phyloP scores from a whole-genome alignment of 140 eudicot species.

The Stevia rebaudiana region DNA sequence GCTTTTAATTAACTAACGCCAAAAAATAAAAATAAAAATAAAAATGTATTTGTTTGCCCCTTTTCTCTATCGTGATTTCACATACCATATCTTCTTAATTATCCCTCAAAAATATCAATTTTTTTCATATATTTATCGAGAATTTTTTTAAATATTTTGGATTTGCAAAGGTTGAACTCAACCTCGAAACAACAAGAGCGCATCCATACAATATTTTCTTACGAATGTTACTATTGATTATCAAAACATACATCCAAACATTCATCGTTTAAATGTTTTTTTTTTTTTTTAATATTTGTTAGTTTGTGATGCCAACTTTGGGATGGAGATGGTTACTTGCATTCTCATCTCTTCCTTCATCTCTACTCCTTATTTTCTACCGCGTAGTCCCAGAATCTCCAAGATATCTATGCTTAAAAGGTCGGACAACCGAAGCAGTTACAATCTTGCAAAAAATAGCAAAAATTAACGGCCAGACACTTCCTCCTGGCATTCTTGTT shows the following conservation, averaged over 20 bases:
- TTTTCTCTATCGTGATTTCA: no score
- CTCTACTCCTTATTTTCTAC: slow-evolving; percentile 50
- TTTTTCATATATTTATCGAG: not conserved
- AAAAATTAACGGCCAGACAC: slow-evolving; percentile 40
- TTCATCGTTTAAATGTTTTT: not conserved
- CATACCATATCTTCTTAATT: not conserved
- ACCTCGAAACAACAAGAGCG: not conserved
- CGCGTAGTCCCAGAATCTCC: slow-evolving; percentile 64
- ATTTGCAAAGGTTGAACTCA: no score
- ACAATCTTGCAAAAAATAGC: slow-evolving; percentile 53
- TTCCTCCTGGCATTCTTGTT: slow-evolving; percentile 55
- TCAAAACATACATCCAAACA: not conserved
- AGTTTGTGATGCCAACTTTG: slow-evolving; percentile 76
- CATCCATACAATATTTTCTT: not conserved
- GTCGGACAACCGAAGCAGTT: slow-evolving; percentile 53
- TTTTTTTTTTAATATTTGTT: slow-evolving; percentile 14
- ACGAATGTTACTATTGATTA: not conserved
- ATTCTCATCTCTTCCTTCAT: slow-evolving; percentile 60
- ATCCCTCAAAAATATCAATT: not conserved
- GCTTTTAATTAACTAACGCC: no score
- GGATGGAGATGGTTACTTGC: slow-evolving; percentile 92
- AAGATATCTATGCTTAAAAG: slow-evolving; percentile 59
- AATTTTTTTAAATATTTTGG: not conserved
- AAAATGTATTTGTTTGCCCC: no score
- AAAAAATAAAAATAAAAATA: no score